A percentile compares a stretch with the other conserved stretches of the same genome.
Conservation (phyloP, 2,329 filamentous ascomycete genomes). For the Myriosclerotinia duriaeana region DNA sequence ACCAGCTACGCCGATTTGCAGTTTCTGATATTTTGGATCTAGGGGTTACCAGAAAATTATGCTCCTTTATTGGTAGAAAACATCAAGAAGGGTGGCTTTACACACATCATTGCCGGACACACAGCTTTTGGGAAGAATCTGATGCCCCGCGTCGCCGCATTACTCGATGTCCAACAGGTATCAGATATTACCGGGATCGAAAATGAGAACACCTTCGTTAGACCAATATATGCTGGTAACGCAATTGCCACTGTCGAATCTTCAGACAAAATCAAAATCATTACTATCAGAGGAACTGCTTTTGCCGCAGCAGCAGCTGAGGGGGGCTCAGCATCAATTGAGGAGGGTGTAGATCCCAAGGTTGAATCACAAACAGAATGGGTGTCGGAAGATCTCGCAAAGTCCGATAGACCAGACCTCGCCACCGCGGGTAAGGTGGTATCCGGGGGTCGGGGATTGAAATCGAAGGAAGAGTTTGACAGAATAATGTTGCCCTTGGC, state of each 20-base stretch:
- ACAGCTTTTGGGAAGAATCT: constrained; percentile 96
- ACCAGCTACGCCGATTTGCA: background rate
- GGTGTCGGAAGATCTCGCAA: constrained; percentile 89
- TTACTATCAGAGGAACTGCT: constrained; percentile 90
- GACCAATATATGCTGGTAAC: constrained; percentile 96
- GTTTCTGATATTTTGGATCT: constrained; percentile 14
- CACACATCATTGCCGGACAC: constrained; percentile 86
- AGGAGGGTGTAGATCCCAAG: constrained; percentile 83
- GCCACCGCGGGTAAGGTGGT: constrained; percentile 87
- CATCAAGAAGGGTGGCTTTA: constrained; percentile 92
- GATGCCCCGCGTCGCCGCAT: constrained; percentile 83
- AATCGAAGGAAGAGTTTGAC: constrained; percentile 98
- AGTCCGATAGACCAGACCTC: constrained; percentile 91
- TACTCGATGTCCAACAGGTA: constrained; percentile 89
- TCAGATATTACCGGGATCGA: constrained; percentile 88
- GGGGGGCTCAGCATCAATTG: constrained; percentile 72
- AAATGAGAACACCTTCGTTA: constrained; percentile 89
- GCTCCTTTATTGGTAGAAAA: constrained; percentile 93
- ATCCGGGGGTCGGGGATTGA: constrained; percentile 88
- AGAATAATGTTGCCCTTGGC: constrained; percentile 87
- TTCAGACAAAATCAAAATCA: constrained; percentile 77
- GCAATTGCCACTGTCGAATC: constrained; percentile 96
- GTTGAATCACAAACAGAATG: constrained; percentile 73
- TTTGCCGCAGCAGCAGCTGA: constrained; percentile 74
- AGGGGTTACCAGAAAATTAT: constrained; percentile 91